phyloP scores from a whole-genome alignment of 148 eudicot species.

The Chenopodium quinoa region DNA sequence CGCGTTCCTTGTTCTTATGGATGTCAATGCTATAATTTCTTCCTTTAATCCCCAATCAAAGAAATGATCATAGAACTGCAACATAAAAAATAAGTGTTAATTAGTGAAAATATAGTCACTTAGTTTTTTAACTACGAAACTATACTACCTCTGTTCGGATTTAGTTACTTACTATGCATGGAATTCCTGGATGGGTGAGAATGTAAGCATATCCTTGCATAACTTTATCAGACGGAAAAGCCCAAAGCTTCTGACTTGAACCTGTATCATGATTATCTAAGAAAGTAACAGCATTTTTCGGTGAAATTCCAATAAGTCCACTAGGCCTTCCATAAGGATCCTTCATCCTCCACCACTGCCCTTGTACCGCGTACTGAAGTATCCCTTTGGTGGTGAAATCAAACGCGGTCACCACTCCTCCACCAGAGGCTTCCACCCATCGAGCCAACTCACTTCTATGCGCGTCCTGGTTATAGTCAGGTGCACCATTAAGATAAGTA shows the following conservation, averaged over 20 bases:
- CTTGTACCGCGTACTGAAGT: constrained; percentile 58
- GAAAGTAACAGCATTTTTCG: constrained; percentile 34
- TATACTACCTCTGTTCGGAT: background rate
- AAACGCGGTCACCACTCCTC: constrained; percentile 45
- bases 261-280: constrained; percentile 31
- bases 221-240: constrained; percentile 19
- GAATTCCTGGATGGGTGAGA: constrained; percentile 32
- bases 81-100: background rate
- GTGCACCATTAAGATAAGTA: constrained; percentile 39
- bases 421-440: constrained; percentile 53
- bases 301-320: constrained; percentile 61
- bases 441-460: constrained; percentile 44
- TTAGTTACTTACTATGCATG: constrained; percentile 21
- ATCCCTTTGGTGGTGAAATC: constrained; percentile 67
- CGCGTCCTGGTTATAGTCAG: constrained; percentile 41
- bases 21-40: constrained; percentile 35
- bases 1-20: constrained; percentile 44
- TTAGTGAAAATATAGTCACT: background rate
- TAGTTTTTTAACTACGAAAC: too few species aligned
- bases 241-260: constrained; percentile 24
- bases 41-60: constrained; percentile 65
- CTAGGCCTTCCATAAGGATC: constrained; percentile 38
- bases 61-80: constrained; percentile 63
- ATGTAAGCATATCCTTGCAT: constrained; percentile 33
- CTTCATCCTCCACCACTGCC: constrained; percentile 60